Conservation (phyloP, 306 rosid species). For the Abrus pulchellus region DNA sequence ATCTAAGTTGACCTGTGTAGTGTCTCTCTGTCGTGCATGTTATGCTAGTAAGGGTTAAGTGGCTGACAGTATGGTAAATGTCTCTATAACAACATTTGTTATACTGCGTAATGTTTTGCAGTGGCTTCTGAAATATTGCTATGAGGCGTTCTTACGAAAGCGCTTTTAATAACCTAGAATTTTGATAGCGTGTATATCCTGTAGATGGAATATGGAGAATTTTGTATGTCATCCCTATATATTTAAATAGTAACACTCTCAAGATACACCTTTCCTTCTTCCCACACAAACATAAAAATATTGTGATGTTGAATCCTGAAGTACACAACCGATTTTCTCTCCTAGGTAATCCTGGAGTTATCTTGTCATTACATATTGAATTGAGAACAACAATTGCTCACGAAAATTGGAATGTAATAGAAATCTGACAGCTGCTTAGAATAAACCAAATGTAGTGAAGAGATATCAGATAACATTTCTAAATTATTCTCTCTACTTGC, state of each 20-base stretch:
- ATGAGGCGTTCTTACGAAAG: neutral
- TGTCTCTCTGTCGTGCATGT: conserved; percentile 8
- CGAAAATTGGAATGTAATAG: conserved; percentile 33
- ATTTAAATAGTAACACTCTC: conserved; percentile 6
- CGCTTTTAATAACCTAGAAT: conserved; percentile 11
- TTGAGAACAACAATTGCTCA: conserved; percentile 18
- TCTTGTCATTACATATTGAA: neutral
- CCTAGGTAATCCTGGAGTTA: conserved; percentile 3
- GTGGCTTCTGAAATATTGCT: neutral
- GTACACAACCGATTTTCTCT: neutral
- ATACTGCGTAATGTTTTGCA: conserved; percentile 6
- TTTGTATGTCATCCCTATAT: neutral
- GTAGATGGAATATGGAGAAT: conserved; percentile 27
- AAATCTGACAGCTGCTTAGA: conserved; percentile 40
- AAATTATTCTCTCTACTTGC: conserved; percentile 37
- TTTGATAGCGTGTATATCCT: conserved; percentile 4
- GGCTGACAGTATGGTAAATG: neutral
- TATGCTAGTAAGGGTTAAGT: conserved; percentile 24
- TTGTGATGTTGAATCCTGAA: conserved; percentile 16
- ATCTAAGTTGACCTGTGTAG: conserved; percentile 20
- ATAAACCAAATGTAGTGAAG: conserved; percentile 38
- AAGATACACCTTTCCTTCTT: neutral
- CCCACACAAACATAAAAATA: conserved; percentile 1
- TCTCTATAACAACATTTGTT: conserved; percentile 14
- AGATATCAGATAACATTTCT: conserved; percentile 18